phyloP scores from a whole-genome alignment of 2,329 filamentous ascomycete genomes.

The Pyrenochaeta sp. region DNA sequence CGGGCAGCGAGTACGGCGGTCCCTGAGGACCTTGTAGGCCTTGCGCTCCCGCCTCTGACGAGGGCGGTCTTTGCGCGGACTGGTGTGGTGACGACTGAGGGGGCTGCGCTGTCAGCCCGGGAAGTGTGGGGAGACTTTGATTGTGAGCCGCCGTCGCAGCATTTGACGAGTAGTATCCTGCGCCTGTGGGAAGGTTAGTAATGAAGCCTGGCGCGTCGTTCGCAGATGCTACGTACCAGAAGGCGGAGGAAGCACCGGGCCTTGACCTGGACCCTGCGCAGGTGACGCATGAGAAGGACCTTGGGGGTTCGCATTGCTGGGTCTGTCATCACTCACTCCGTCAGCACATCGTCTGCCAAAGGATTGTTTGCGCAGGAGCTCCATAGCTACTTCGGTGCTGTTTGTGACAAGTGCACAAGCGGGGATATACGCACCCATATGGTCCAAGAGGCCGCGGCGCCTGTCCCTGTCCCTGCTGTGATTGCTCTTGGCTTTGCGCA shows the following conservation, averaged over 20 bases:
- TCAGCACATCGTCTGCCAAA: conserved; percentile 29
- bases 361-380: conserved; percentile 14
- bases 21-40: conserved; percentile 45
- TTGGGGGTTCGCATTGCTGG: conserved; percentile 44
- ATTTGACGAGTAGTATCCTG: conserved; percentile 53
- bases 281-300: conserved; percentile 45
- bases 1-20: conserved; percentile 55
- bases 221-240: conserved; percentile 41
- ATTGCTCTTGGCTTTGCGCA: conserved; percentile 54
- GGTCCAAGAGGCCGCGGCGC: conserved; percentile 43
- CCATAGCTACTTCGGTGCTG: conserved; percentile 19
- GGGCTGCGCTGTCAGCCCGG: conserved; percentile 55
- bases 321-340: conserved; percentile 26
- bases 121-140: conserved; percentile 56
- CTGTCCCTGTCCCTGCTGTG: conserved; percentile 46
- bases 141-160: conserved; percentile 40
- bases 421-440: conserved; percentile 45
- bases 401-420: conserved; percentile 6
- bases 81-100: conserved; percentile 54
- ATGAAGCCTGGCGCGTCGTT: conserved; percentile 12
- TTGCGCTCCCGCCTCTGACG: conserved; percentile 49
- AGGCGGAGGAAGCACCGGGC: conserved; percentile 51
- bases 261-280: conserved; percentile 45
- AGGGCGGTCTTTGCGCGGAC: conserved; percentile 44
- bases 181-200: conserved; percentile 35